Evolutionary conservation across 2,329 filamentous ascomycete species (phyloP).

Genomic region (Talaromyces atroroseus): DNA sequence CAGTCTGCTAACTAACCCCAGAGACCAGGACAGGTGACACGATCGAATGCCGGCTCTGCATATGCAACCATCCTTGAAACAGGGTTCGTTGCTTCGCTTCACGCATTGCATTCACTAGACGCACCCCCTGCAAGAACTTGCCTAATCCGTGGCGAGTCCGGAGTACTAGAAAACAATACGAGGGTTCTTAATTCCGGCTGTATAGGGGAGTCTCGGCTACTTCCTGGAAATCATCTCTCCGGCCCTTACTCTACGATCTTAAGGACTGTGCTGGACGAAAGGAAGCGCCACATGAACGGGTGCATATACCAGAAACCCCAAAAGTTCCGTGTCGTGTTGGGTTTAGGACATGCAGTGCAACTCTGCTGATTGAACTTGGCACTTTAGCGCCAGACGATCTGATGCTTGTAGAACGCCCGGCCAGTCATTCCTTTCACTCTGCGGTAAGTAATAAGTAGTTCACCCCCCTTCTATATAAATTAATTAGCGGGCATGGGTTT

Average conservation of each 20-base stretch:
- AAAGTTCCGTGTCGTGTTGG: not conserved
- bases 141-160: not conserved
- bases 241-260: not conserved
- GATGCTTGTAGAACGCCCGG: not conserved
- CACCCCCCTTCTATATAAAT: too few relatives aligned
- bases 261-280: not conserved
- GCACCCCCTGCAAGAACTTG: too few relatives aligned
- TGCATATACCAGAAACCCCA: not conserved
- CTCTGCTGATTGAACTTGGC: not conserved
- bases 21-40: not conserved
- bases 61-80: conserved; percentile 3
- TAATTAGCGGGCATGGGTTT: not conserved
- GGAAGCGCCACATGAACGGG: not conserved
- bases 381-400: not conserved
- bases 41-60: not conserved
- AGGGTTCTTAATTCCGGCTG: not conserved
- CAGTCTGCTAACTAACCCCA: not conserved
- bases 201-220: not conserved
- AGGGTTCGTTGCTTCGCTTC: not conserved
- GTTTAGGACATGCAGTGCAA: not conserved
- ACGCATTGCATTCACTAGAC: too few relatives aligned
- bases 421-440: not conserved
- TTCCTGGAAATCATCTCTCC: not conserved
- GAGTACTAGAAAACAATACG: not conserved
- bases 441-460: not conserved